Base-by-base conservation (phyloP, 306 rosid genomes). In the Comarum palustre region DNA sequence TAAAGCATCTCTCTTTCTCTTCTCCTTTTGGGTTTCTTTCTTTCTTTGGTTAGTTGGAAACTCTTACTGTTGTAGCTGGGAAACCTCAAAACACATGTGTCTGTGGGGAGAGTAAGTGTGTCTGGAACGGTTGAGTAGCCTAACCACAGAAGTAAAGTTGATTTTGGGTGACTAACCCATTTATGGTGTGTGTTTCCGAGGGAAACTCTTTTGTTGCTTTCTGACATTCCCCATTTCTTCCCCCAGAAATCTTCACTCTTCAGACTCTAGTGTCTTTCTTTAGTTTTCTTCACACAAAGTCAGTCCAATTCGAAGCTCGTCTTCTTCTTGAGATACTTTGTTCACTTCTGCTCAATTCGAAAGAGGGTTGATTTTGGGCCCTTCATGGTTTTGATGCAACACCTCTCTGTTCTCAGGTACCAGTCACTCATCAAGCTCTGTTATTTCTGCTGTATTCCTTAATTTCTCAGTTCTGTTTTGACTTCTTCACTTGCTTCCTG, bases 381-480 rank as follows among this genome's bases (percentile, higher is more conserved):
- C 29, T 36, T 63, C 67, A 8, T 36, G 27, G 46, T 25, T 62
- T 32, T 34, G 68, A 36, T 34, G 45, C 24, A 62, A 17, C 67
- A 34, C 19, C 25, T 10, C 47, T 38, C 31, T 36, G 68, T 47
- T 5, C 34, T 20, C 75, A 71, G 75, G 75, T 71, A 71, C 75
- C 24, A 8, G 36, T 34, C 55, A 60, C 12, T 61, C 6, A 31
- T 61, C 60, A 22, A 24, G 45, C 75, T 71, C 52, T 71, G 12
- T 17, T 13, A 25, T 20, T 39, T 55, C 38, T 38, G 41, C 24
- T 71, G 17, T 5, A 9, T 36, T 38, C 55, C 17, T 69, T 34
- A 2, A 7, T 20, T 38, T 20, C 39, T 3, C 48, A 11, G 2
- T 25, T 38, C 52, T 36, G 2, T 19, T 55, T n/a, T 48, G 19